A percentile compares a stretch with the other conserved stretches of the same genome.
These are phyloP conservation scores for Aurifilum marmelostoma DNA, from an alignment of 2,329 filamentous ascomycete genomes.

Conservation along the genomic window DNA sequence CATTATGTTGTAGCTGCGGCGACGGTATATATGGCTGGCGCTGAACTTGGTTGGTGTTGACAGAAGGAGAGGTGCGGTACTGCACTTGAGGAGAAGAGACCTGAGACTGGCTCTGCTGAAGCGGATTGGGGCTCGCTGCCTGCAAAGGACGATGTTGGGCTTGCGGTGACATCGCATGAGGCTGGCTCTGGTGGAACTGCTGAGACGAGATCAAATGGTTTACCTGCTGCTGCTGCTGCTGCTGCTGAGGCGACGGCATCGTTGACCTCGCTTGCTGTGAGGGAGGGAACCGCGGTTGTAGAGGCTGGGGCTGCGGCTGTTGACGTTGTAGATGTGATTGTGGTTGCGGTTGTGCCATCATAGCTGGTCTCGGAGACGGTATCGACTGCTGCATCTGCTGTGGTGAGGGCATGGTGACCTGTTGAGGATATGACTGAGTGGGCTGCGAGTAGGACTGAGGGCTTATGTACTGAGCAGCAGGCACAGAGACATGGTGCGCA, in stretches of 20 bases:
- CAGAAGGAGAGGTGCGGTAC: constrained; percentile 7
- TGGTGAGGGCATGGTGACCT: neutral
- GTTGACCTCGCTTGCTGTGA: constrained; percentile 19
- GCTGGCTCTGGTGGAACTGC: constrained; percentile 7
- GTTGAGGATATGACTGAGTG: constrained; percentile 10
- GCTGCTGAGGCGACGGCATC: constrained; percentile 6
- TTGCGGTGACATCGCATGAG: constrained; percentile 13
- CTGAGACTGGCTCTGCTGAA: constrained; percentile 6
- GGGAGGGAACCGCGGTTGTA: constrained; percentile 10
- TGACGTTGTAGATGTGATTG: constrained; percentile 20
- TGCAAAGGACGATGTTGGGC: constrained; percentile 8
- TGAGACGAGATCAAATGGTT: constrained; percentile 3
- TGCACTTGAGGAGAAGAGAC: constrained; percentile 10
- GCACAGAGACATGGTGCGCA: constrained; percentile 27
- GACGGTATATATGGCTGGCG: neutral
- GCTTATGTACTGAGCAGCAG: constrained; percentile 23
- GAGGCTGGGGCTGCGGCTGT: constrained; percentile 25
- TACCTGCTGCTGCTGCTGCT: constrained; percentile 10
- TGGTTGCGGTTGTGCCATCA: constrained; percentile 14
- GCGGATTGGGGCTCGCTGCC: constrained; percentile 2
- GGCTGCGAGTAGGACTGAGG: constrained; percentile 42
- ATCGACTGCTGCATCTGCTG: constrained; percentile 34
- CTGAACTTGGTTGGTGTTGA: constrained; percentile 7
- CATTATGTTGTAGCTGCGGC: neutral
- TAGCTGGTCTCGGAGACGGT: constrained; percentile 28